These are phyloP conservation scores for Clarkia xantiana DNA, from an alignment of 345 rosid genomes.

Conservation along the genomic window DNA sequence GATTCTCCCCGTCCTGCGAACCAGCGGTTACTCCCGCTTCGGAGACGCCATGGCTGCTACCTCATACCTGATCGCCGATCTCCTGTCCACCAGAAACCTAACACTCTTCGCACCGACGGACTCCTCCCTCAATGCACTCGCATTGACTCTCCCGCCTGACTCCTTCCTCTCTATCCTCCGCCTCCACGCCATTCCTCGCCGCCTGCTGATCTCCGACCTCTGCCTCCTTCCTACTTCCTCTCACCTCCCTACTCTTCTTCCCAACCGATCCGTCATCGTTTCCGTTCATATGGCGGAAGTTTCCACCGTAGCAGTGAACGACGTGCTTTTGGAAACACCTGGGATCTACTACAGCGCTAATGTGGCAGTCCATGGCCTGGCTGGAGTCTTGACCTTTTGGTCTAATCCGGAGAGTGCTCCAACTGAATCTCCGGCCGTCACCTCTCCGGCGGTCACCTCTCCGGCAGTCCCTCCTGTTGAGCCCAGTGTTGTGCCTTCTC, in stretches of 20 bases:
- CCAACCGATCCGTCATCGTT: constrained; percentile 18
- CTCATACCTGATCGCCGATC: constrained; percentile 31
- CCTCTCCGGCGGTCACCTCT: too few relatives aligned
- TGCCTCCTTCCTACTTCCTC: too few relatives aligned
- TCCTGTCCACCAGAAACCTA: constrained; percentile 23
- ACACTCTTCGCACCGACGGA: constrained; percentile 30
- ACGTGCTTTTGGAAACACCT: constrained; percentile 17
- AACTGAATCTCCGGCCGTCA: too few relatives aligned
- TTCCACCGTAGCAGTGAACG: constrained; percentile 12
- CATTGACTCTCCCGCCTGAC: constrained; percentile 20
- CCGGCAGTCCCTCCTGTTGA: too few relatives aligned
- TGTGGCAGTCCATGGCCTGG: constrained; percentile 25
- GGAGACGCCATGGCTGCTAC: constrained; percentile 35
- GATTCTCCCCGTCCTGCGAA: constrained; percentile 5
- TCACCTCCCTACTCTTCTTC: constrained; percentile 23
- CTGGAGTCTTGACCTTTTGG: neutral
- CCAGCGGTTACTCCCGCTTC: constrained; percentile 30
- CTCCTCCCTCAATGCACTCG: constrained; percentile 28
- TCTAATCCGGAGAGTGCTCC: too few relatives aligned
- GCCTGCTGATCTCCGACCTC: constrained; percentile 13
- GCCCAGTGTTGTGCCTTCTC: too few relatives aligned
- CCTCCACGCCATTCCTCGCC: constrained; percentile 24
- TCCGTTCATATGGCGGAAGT: constrained; percentile 1
- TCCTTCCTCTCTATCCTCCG: constrained; percentile 2
- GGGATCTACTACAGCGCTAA: constrained; percentile 23